Conservation (phyloP, 2,329 filamentous ascomycete species). For the Nemania abortiva region DNA sequence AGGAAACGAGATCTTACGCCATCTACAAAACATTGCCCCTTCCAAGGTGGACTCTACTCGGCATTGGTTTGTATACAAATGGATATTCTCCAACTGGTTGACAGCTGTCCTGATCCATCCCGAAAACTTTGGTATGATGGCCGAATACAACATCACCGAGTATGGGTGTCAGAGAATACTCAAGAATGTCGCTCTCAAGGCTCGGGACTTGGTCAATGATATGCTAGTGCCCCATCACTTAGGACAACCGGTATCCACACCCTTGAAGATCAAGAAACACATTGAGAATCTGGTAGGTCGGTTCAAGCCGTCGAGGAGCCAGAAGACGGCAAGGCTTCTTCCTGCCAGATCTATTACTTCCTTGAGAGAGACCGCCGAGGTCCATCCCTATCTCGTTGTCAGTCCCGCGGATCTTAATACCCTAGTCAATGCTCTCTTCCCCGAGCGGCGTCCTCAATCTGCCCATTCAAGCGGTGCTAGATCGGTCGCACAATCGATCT, state of each 20-base stretch:
- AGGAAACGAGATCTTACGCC: conserved; percentile 83
- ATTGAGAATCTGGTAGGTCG: conserved; percentile 78
- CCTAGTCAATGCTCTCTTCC: conserved; percentile 85
- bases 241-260: conserved; percentile 69
- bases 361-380: conserved; percentile 79
- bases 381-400: conserved; percentile 83
- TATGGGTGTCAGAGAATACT: conserved; percentile 86
- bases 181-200: conserved; percentile 82
- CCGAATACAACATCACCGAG: conserved; percentile 92
- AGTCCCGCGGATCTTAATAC: conserved; percentile 84
- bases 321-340: conserved; percentile 69
- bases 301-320: conserved; percentile 67
- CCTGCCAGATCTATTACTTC: conserved; percentile 79
- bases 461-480: conserved; percentile 70
- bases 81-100: conserved; percentile 91
- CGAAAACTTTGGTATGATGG: conserved; percentile 82
- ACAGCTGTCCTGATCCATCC: conserved; percentile 87
- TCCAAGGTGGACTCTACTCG: conserved; percentile 77
- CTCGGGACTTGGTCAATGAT: conserved; percentile 83
- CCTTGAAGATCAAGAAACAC: conserved; percentile 73
- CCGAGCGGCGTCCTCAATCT: conserved; percentile 75
- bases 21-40: conserved; percentile 72
- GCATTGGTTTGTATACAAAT: conserved; percentile 87
- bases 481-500: conserved; percentile 76
- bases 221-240: conserved; percentile 69